Evolutionary conservation across 1,139 yeast species (phyloP).

Genomic region (Magnusiomyces magnusii): DNA sequence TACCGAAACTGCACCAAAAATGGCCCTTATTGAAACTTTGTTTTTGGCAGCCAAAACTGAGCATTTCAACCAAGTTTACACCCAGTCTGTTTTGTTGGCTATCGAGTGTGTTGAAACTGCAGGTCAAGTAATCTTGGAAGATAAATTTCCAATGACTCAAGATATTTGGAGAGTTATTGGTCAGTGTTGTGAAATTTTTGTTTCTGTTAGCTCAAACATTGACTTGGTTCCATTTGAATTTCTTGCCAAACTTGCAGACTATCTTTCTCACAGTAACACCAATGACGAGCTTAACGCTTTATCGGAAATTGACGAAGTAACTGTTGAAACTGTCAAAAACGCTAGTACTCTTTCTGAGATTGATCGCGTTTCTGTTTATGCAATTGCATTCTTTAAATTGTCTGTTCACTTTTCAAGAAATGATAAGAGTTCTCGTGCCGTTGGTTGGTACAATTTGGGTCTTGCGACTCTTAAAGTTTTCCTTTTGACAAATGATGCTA

Average conservation of each 20-base stretch:
- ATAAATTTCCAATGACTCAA: conserved; percentile 33
- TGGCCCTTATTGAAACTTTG: conserved; percentile 51
- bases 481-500: conserved; percentile 25
- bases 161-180: conserved; percentile 50
- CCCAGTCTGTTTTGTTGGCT: conserved; percentile 51
- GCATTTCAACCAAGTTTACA: conserved; percentile 54
- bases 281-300: conserved; percentile 12
- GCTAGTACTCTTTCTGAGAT: conserved; percentile 4
- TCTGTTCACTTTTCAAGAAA: conserved; percentile 31
- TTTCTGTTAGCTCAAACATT: conserved; percentile 39
- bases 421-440: conserved; percentile 37
- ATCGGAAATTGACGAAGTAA: conserved; percentile 15
- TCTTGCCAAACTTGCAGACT: conserved; percentile 9
- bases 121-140: conserved; percentile 22
- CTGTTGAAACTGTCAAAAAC: conserved; percentile 14
- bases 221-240: conserved; percentile 36
- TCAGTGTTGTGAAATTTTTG: conserved; percentile 43
- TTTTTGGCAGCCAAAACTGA: conserved; percentile 49
- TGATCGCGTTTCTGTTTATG: conserved; percentile 8
- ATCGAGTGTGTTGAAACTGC: conserved; percentile 32
- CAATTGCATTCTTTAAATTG: conserved; percentile 24
- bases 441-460: conserved; percentile 64
- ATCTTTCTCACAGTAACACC: conserved; percentile 6
- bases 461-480: conserved; percentile 50
- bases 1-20: conserved; percentile 48